Evolutionary conservation across 2,329 filamentous ascomycete genomes (phyloP), one percentile per base, ranked within the genome.

Genomic region (Phoma sp.): DNA sequence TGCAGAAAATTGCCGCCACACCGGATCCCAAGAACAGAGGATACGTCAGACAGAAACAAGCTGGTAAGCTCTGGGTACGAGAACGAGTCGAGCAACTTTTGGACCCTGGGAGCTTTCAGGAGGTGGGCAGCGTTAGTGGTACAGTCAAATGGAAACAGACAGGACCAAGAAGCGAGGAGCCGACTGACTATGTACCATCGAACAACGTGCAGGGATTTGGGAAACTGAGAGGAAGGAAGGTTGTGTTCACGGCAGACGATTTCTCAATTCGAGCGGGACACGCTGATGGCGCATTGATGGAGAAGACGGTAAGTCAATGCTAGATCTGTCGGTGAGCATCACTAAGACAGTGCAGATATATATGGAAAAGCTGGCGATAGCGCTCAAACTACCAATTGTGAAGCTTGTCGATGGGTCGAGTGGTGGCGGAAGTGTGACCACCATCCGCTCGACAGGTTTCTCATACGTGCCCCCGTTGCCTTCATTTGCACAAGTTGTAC

Each of bases 321-420:
- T 14, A 22, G n/a, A 2, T 14, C 18, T 24, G 27, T 13, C 14
- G 13, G 25, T 4, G 11, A 13, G 25, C 18, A 18, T 18, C 18
- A 18, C 18, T 18, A 18, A 18, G 18, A 18, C 18, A 2, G 0
- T 23, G 7, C 36, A 74, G 71, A 70, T 85, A 22, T 86, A 87
- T 61, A 79, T 85, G 66, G 86, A 88, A 71, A 86, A 86, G 62
- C 68, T 88, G 25, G 83, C 83, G 0, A 70, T 88, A 35, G 77
- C 80, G 5, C 61, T 86, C 52, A 80, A 82, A 37, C 47, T 87
- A 4, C 86, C 86, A 0, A 84, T 87, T 38, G 70, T 88, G 4
- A 88, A 88, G 62, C 76, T 88, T 5, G 84, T 87, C 1, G 86
- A 88, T 69, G 86, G 86, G 0, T 84, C 80, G 22, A 86, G 82